Conservation (phyloP, 208 protist genomes). For the Tritrichomonas musculus region DNA sequence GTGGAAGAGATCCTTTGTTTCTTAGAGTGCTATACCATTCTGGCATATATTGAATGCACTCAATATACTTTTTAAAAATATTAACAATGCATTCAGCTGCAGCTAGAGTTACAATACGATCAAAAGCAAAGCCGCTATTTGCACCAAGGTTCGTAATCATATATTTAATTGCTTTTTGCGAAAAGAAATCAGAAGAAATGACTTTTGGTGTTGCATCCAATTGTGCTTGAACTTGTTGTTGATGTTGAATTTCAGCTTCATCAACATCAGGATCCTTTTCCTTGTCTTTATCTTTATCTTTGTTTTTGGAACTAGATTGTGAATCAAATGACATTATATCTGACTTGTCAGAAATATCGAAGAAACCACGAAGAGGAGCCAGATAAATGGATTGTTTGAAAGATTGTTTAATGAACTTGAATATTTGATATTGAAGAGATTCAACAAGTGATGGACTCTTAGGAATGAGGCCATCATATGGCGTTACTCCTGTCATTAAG, state of each 20-base stretch:
- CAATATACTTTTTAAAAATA: not conserved
- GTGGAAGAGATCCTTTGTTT: not conserved
- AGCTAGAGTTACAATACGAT: not conserved
- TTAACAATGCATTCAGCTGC: not conserved
- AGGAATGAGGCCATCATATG: not conserved
- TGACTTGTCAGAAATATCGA: no score
- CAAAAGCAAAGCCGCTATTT: not conserved
- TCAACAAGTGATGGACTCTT: not conserved
- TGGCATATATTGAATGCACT: not conserved
- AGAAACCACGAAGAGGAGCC: not conserved
- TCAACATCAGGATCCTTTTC: no score
- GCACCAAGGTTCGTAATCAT: not conserved
- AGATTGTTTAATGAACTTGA: not conserved
- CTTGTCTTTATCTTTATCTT: no score
- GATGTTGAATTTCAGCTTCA: no score
- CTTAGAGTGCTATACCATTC: not conserved
- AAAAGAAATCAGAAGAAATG: not conserved
- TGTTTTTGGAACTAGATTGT: no score
- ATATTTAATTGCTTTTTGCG: not conserved
- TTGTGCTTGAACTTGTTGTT: no score
- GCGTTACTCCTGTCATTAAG: not conserved
- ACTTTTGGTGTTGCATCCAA: no score
- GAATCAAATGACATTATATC: no score
- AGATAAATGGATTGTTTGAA: not conserved
- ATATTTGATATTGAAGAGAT: not conserved